These are phyloP conservation scores for Glycine tomentella DNA, from an alignment of 306 rosid genomes.

Conservation along the genomic window DNA sequence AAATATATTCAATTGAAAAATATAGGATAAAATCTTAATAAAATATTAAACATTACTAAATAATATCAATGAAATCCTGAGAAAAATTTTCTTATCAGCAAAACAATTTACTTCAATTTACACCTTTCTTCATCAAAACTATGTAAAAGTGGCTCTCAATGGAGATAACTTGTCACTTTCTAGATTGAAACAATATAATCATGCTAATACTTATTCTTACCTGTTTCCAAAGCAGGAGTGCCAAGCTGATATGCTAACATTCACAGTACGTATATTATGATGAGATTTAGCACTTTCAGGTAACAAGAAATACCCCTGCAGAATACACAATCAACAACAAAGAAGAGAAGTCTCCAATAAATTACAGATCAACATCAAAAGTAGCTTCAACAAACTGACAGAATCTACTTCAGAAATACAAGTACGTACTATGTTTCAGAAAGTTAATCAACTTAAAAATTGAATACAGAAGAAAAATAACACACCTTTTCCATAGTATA, in stretches of 20 bases:
- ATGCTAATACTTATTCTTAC: conserved; percentile 47
- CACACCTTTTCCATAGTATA: conserved; percentile 97
- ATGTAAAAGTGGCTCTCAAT: conserved; percentile 6
- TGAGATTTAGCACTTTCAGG: conserved; percentile 92
- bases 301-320: conserved; percentile 91
- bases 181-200: conserved; percentile 31
- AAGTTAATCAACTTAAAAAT: neutral
- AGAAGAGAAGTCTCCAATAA: conserved; percentile 37
- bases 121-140: conserved; percentile 23
- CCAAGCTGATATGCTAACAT: conserved; percentile 90
- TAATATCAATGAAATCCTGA: conserved; percentile 41
- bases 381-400: conserved; percentile 42
- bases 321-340: conserved; percentile 36
- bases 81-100: conserved; percentile 26
- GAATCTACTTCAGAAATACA: conserved; percentile 32
- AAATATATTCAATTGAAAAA: conserved; percentile 30
- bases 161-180: conserved; percentile 29
- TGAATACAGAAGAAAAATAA: neutral
- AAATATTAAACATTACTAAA: conserved; percentile 1
- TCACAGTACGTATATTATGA: conserved; percentile 84
- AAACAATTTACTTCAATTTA: conserved; percentile 9
- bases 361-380: conserved; percentile 17
- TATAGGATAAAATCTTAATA: conserved; percentile 25
- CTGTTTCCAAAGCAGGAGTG: conserved; percentile 99
- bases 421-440: neutral